Conservation (phyloP, 2,329 filamentous ascomycete genomes). For the Fusarium nurragi region DNA sequence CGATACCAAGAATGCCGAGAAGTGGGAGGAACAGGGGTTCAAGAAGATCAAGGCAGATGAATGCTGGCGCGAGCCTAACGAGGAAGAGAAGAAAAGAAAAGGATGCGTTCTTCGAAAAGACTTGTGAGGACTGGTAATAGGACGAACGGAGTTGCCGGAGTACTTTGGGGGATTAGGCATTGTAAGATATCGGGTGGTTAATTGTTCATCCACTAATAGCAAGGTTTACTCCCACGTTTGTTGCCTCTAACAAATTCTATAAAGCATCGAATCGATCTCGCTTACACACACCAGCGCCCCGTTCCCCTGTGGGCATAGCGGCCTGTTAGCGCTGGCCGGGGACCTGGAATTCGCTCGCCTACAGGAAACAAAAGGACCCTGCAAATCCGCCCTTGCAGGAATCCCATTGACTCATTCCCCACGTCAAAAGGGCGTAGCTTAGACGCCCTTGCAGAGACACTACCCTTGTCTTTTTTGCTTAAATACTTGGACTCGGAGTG, state of each 20-base stretch:
- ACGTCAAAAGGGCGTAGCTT: slow-evolving; percentile 7
- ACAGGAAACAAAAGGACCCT: neutral
- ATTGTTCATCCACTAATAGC: neutral
- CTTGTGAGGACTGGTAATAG: no score
- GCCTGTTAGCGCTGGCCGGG: slow-evolving; percentile 5
- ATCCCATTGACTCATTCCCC: neutral
- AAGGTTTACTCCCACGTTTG: no score
- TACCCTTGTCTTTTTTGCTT: neutral
- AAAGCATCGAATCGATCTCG: neutral
- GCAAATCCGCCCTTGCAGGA: slow-evolving; percentile 1
- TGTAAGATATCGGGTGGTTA: neutral
- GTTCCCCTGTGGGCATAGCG: neutral
- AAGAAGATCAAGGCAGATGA: slow-evolving; percentile 10
- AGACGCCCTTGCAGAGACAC: neutral
- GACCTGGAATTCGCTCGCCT: neutral
- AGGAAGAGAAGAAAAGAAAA: slow-evolving; percentile 9
- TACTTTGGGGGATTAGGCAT: no score
- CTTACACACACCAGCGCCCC: neutral
- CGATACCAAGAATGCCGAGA: neutral
- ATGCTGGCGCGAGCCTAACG: slow-evolving; percentile 25
- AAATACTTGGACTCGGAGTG: neutral
- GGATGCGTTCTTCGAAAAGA: slow-evolving; percentile 3
- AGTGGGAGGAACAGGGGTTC: slow-evolving; percentile 24
- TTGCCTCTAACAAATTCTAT: neutral
- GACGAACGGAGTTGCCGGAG: no score